Conservation (phyloP, 2,329 filamentous ascomycete genomes). For the Niveomyces coronatus region DNA sequence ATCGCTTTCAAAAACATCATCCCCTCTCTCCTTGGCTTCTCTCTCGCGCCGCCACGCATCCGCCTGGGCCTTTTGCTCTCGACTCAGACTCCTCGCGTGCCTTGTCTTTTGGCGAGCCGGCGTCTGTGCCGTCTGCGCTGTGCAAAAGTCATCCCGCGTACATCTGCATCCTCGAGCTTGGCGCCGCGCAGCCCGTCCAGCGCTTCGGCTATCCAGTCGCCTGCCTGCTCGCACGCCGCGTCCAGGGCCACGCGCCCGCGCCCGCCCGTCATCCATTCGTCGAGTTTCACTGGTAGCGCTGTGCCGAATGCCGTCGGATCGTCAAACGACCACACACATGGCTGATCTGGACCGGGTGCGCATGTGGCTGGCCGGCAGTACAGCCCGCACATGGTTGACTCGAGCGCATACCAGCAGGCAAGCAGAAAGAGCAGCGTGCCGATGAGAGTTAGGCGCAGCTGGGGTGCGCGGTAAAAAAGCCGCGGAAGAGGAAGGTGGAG, state of each 20-base stretch:
- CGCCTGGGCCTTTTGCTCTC: slow-evolving; percentile 33
- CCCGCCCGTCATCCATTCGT: slow-evolving; percentile 49
- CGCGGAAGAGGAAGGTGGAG: slow-evolving; percentile 35
- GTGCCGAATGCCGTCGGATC: slow-evolving; percentile 50
- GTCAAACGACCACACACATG: slow-evolving; percentile 45
- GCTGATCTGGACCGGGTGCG: slow-evolving; percentile 25
- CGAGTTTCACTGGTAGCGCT: slow-evolving; percentile 50
- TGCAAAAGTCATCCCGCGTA: slow-evolving; percentile 33
- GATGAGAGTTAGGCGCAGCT: slow-evolving; percentile 37
- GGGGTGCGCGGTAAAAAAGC: slow-evolving; percentile 33
- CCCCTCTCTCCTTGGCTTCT: slow-evolving; percentile 29
- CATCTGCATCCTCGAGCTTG: slow-evolving; percentile 34
- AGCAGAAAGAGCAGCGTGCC: slow-evolving; percentile 35
- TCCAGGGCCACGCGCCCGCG: slow-evolving; percentile 30
- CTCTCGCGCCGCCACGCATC: slow-evolving; percentile 34
- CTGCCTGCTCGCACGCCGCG: slow-evolving; percentile 31
- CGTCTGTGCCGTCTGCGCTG: slow-evolving; percentile 38
- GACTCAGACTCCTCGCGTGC: slow-evolving; percentile 21
- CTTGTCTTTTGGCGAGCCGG: slow-evolving; percentile 40
- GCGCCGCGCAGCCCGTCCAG: slow-evolving; percentile 35
- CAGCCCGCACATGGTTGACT: slow-evolving; percentile 40
- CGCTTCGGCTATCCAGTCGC: slow-evolving; percentile 38
- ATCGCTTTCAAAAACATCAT: slow-evolving; percentile 28
- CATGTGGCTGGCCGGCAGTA: slow-evolving; percentile 47
- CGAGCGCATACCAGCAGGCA: slow-evolving; percentile 43